Evolutionary conservation across 1,284 basidiomycete genomes (phyloP).

Genomic region (Fistulinella cinereoalba): DNA sequence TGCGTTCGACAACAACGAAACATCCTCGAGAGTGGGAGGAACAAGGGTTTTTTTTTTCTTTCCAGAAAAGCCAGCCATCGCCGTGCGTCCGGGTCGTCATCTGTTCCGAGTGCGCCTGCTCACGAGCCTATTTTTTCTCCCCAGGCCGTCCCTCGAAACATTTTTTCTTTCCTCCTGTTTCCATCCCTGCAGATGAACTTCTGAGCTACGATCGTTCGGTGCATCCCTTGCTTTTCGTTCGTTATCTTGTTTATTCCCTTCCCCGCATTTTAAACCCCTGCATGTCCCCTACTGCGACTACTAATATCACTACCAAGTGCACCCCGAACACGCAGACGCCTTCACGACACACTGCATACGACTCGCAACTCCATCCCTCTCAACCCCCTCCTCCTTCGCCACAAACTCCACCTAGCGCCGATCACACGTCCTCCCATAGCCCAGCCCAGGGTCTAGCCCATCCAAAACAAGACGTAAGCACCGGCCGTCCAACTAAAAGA

Average conservation of each 20-base stretch:
- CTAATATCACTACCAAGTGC: conserved; percentile 23
- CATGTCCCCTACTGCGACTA: conserved; percentile 22
- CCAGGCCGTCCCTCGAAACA: too few species aligned
- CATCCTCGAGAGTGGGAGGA: too few species aligned
- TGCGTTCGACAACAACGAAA: too few species aligned
- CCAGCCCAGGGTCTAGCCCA: conserved; percentile 11
- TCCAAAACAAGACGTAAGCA: conserved; percentile 20
- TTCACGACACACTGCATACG: conserved; percentile 26
- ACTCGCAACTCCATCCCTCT: conserved; percentile 7
- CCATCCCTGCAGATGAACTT: conserved; percentile 12
- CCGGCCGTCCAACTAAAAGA: conserved; percentile 20
- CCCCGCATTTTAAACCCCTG: conserved; percentile 7
- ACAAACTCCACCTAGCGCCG: conserved; percentile 1
- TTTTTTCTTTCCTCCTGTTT: background rate
- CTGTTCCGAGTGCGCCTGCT: background rate
- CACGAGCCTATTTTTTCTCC: background rate
- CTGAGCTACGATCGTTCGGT: conserved; percentile 13
- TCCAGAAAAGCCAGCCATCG: too few species aligned
- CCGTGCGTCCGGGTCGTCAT: too few species aligned
- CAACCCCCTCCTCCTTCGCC: conserved; percentile 1
- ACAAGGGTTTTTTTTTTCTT: too few species aligned
- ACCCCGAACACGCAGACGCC: conserved; percentile 9
- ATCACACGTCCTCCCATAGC: conserved; percentile 15
- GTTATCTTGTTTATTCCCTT: conserved; percentile 26
- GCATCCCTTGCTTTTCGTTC: conserved; percentile 15